phyloP scores from a whole-genome alignment of 805 yeast genomes.

The Candida ovalis region DNA sequence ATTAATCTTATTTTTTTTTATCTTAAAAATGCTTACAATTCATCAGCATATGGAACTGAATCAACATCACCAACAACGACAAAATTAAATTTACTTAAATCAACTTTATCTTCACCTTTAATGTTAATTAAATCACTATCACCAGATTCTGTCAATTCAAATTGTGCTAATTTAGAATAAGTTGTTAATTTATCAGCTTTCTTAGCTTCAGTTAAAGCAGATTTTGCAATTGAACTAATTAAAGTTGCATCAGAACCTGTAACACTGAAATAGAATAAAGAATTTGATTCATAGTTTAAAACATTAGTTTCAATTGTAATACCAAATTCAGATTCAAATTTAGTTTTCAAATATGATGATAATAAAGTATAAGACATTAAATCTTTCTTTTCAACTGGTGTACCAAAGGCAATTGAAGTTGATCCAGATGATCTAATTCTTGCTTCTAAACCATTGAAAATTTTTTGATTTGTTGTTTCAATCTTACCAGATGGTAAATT shows the following conservation, averaged over 20 bases:
- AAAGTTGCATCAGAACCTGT: slow-evolving; percentile 56
- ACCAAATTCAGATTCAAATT: slow-evolving; percentile 49
- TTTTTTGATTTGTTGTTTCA: slow-evolving; percentile 37
- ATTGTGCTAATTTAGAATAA: slow-evolving; percentile 53
- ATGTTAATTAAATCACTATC: slow-evolving; percentile 33
- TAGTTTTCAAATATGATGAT: slow-evolving; percentile 60
- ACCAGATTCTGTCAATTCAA: slow-evolving; percentile 40
- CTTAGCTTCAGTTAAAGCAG: slow-evolving; percentile 24
- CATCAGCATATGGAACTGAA: slow-evolving; percentile 84
- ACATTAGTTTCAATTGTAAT: slow-evolving; percentile 48
- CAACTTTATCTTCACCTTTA: slow-evolving; percentile 34
- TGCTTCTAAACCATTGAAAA: slow-evolving; percentile 61
- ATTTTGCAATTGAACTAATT: slow-evolving; percentile 24
- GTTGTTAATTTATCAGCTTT: slow-evolving; percentile 53
- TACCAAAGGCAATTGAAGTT: slow-evolving; percentile 75
- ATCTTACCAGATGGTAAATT: slow-evolving; percentile 54
- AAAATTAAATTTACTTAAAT: slow-evolving; percentile 60
- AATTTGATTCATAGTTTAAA: slow-evolving; percentile 70
- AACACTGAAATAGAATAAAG: slow-evolving; percentile 71
- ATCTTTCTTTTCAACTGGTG: slow-evolving; percentile 65
- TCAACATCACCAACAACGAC: slow-evolving; percentile 81
- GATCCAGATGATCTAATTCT: slow-evolving; percentile 62
- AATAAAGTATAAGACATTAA: slow-evolving; percentile 68
- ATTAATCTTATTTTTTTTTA: slow-evolving; percentile 1
- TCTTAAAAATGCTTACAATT: slow-evolving; percentile 49